Evolutionary conservation across 2,329 filamentous ascomycete genomes (phyloP).

Genomic region (Pseudocercospora crystallina): DNA sequence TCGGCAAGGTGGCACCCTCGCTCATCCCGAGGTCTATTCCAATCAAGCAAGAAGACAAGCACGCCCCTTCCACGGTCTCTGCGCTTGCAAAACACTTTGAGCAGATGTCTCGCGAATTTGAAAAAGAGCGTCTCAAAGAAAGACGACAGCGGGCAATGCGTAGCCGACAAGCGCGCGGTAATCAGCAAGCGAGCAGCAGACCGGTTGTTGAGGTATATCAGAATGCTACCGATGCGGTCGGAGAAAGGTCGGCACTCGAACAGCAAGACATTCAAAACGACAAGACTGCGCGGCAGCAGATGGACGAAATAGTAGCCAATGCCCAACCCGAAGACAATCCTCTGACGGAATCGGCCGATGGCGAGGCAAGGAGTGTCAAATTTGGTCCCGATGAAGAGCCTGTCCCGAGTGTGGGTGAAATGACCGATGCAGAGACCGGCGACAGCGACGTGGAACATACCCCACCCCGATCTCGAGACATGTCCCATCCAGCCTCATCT

Average conservation of each 20-base stretch:
- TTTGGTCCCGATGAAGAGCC: conserved; percentile 3
- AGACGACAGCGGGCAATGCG: conserved; percentile 77
- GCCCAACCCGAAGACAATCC: conserved; percentile 22
- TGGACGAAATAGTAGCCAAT: conserved; percentile 19
- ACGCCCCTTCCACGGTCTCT: conserved; percentile 67
- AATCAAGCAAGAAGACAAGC: conserved; percentile 59
- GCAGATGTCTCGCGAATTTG: conserved; percentile 92
- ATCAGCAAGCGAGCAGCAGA: conserved; percentile 88
- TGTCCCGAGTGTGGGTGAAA: conserved; percentile 8
- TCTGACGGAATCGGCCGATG: conserved; percentile 3
- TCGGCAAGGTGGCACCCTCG: conserved; percentile 58
- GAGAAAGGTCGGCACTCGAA: conserved; percentile 23
- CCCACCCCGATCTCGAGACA: conserved; percentile 64
- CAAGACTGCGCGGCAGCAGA: conserved; percentile 12
- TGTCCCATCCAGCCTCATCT: conserved; percentile 31
- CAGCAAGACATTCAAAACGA: conserved; percentile 17
- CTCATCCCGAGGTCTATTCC: conserved; percentile 86
- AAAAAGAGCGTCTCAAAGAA: conserved; percentile 87
- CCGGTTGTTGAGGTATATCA: conserved; percentile 95
- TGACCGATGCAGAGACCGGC: conserved; percentile 51
- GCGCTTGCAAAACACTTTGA: conserved; percentile 95
- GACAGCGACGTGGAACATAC: conserved; percentile 71
- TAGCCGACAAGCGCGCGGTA: conserved; percentile 73
- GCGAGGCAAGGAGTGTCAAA: conserved; percentile 1
- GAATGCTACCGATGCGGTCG: conserved; percentile 86